Percentiles rank a stretch among this genome's conserved stretches.
Evolutionary conservation across 441 rosid species (phyloP).

Genomic region (Bruguiera hainesii): DNA sequence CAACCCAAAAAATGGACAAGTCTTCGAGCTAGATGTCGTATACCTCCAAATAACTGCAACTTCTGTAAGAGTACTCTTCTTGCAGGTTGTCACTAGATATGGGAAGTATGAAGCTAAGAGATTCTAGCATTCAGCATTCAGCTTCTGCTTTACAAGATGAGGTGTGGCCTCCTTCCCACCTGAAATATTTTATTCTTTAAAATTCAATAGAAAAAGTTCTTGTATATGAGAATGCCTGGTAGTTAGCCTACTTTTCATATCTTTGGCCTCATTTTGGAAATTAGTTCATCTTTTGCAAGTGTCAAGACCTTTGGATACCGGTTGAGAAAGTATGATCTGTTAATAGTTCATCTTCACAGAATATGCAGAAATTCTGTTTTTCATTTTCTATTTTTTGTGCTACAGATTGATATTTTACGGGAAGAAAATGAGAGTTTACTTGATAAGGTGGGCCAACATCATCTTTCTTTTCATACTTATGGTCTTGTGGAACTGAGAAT

Average conservation of each 20-base stretch:
- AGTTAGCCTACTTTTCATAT: background rate
- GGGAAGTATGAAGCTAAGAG: constrained; percentile 41
- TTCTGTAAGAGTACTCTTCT: constrained; percentile 1
- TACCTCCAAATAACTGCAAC: background rate
- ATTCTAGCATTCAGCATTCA: constrained; percentile 49
- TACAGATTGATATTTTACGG: constrained; percentile 74
- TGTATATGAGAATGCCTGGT: background rate
- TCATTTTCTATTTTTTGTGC: background rate
- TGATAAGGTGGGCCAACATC: constrained; percentile 47
- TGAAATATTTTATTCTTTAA: constrained; percentile 3
- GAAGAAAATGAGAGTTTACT: constrained; percentile 59
- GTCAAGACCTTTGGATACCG: background rate
- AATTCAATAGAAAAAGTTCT: background rate
- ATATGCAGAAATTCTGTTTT: background rate
- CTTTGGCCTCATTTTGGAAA: constrained; percentile 8
- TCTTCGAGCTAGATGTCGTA: background rate
- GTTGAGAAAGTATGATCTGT: background rate
- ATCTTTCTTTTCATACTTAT: constrained; percentile 8
- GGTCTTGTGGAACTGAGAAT: background rate
- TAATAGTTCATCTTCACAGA: background rate
- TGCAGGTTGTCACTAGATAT: constrained; percentile 53
- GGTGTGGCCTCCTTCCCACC: constrained; percentile 31
- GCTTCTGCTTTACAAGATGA: constrained; percentile 88
- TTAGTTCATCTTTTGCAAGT: background rate
- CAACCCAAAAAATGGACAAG: background rate